These are phyloP conservation scores for Emericellopsis terricola DNA, from an alignment of 495 filamentous ascomycete species.

Conservation along the genomic window DNA sequence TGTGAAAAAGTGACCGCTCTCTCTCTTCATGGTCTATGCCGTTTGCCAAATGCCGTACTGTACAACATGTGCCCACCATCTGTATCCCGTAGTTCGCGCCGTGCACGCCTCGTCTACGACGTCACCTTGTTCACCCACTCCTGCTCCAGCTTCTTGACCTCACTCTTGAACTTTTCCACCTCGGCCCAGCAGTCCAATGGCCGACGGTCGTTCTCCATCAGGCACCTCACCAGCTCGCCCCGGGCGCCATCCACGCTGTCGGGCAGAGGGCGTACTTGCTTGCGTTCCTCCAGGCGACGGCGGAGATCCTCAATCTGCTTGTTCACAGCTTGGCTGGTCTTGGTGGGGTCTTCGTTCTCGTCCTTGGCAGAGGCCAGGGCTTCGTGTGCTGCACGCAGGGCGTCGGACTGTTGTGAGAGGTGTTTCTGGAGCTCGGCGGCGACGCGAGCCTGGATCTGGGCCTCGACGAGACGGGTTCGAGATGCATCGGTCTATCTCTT, in stretches of 20 bases:
- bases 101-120: not conserved
- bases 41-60: slow-evolving; percentile 1
- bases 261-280: slow-evolving; percentile 43
- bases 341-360: slow-evolving; percentile 4
- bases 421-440: slow-evolving; percentile 64
- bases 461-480: slow-evolving; percentile 65
- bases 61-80: not conserved
- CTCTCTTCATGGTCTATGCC: slow-evolving; percentile 6
- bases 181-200: slow-evolving; percentile 94
- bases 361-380: slow-evolving; percentile 11
- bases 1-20: slow-evolving; percentile 2
- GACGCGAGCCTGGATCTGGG: slow-evolving; percentile 79
- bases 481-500: slow-evolving; percentile 58
- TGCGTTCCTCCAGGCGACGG: slow-evolving; percentile 53
- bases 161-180: slow-evolving; percentile 74
- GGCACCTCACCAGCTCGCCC: slow-evolving; percentile 59
- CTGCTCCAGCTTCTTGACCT: slow-evolving; percentile 70
- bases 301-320: slow-evolving; percentile 61
- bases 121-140: slow-evolving; percentile 66
- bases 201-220: slow-evolving; percentile 70
- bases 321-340: slow-evolving; percentile 16
- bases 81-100: not conserved
- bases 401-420: slow-evolving; percentile 32
- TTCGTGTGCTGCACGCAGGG: slow-evolving; percentile 44
- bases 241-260: slow-evolving; percentile 56